Conservation (phyloP, 345 rosid genomes). For the Geranium brycei region DNA sequence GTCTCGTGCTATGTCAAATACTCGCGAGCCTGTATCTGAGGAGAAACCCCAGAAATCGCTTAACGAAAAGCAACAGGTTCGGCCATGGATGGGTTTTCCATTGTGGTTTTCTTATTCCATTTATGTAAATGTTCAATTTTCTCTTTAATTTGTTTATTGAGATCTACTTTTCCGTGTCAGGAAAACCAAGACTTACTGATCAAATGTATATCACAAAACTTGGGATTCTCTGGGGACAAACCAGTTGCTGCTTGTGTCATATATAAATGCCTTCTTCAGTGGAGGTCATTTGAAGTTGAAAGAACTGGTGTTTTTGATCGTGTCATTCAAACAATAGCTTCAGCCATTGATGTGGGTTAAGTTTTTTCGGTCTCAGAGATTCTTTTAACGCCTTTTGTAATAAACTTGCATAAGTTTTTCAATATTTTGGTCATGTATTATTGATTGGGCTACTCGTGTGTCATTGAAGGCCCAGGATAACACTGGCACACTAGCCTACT, state of each 20-base stretch:
- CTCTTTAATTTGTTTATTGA: conserved; percentile 3
- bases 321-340: conserved; percentile 86
- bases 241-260: conserved; percentile 93
- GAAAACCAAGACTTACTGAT: conserved; percentile 84
- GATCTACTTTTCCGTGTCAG: conserved; percentile 31
- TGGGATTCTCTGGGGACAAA: conserved; percentile 80
- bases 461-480: conserved; percentile 64
- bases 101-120: background rate
- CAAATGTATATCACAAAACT: conserved; percentile 80
- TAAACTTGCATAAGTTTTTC: background rate
- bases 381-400: background rate
- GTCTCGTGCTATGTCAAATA: conserved; percentile 35
- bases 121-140: background rate
- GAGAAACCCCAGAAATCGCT: conserved; percentile 93
- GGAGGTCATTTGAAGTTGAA: conserved; percentile 99
- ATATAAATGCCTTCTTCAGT: conserved; percentile 90
- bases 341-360: conserved; percentile 59
- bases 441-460: conserved; percentile 18
- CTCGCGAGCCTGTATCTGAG: conserved; percentile 90
- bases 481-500: conserved; percentile 72
- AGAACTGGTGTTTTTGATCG: conserved; percentile 90
- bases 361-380: conserved; percentile 2
- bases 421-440: background rate
- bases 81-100: conserved; percentile 2
- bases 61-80: conserved; percentile 95